These are phyloP conservation scores for Aphanomyces euteiches DNA, from an alignment of 352 stramenopile genomes.

Conservation along the genomic window DNA sequence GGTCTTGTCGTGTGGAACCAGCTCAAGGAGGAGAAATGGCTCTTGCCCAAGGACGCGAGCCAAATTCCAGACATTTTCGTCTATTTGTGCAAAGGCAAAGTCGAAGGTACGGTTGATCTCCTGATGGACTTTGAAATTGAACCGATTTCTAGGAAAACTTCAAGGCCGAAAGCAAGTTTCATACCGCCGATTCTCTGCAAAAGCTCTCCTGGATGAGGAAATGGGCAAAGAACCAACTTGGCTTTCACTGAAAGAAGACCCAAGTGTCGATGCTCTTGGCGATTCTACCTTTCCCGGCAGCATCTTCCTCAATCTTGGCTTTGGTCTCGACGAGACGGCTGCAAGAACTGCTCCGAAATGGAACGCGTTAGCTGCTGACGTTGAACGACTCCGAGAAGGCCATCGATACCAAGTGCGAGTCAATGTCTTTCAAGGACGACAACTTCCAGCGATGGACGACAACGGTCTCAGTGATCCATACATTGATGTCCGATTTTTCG, in stretches of 20 bases:
- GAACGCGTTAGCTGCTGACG: conserved; percentile 40
- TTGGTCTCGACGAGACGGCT: conserved; percentile 71
- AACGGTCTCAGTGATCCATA: conserved; percentile 84
- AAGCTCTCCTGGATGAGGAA: conserved; percentile 56
- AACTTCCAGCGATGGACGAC: conserved; percentile 73
- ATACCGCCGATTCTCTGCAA: conserved; percentile 72
- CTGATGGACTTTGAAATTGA: background rate
- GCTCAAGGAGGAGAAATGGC: conserved; percentile 69
- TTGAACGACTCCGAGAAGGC: conserved; percentile 62
- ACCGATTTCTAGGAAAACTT: conserved; percentile 6
- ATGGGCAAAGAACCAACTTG: conserved; percentile 62
- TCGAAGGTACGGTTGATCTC: conserved; percentile 42
- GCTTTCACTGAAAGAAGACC: conserved; percentile 78
- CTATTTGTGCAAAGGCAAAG: conserved; percentile 74
- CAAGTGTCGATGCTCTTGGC: conserved; percentile 67
- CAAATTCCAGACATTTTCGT: conserved; percentile 88
- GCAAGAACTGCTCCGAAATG: conserved; percentile 33
- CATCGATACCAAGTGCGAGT: conserved; percentile 78
- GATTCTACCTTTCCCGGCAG: conserved; percentile 80
- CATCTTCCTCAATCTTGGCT: conserved; percentile 71
- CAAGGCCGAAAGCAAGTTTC: conserved; percentile 57
- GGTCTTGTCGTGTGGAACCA: conserved; percentile 82
- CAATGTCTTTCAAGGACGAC: conserved; percentile 79
- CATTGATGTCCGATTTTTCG: conserved; percentile 76
- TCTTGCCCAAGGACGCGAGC: conserved; percentile 60